Evolutionary conservation across 176 grass and related monocot genomes (phyloP).

Genomic region (Juncus inflexus): DNA sequence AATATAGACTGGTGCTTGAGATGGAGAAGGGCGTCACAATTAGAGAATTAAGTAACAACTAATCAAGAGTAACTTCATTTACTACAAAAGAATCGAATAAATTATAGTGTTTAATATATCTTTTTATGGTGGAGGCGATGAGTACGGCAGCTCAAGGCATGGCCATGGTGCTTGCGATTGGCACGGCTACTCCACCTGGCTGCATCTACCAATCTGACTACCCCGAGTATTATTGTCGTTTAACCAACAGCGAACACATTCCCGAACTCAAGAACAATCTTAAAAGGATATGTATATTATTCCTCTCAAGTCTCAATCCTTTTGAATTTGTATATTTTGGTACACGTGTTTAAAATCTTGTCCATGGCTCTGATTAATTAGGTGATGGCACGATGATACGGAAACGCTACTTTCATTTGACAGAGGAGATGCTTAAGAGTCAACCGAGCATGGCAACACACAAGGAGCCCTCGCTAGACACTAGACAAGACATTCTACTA

Average conservation of each 20-base stretch:
- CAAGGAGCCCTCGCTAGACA: not conserved
- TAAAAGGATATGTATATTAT: too few relatives aligned
- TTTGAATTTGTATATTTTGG: too few relatives aligned
- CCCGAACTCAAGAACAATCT: conserved; percentile 16
- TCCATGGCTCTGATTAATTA: not conserved
- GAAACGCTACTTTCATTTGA: conserved; percentile 16
- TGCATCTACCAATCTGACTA: conserved; percentile 18
- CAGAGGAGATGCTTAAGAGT: not conserved
- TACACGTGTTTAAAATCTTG: too few relatives aligned
- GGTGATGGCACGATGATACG: conserved; percentile 9
- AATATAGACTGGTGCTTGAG: too few relatives aligned
- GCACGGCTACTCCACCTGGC: not conserved
- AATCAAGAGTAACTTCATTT: too few relatives aligned
- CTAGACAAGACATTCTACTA: not conserved
- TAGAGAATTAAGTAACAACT: too few relatives aligned
- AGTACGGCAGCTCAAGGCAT: too few relatives aligned
- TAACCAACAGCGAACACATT: conserved; percentile 15
- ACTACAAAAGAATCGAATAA: too few relatives aligned
- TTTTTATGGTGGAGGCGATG: too few relatives aligned
- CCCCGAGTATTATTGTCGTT: conserved; percentile 3
- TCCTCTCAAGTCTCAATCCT: too few relatives aligned
- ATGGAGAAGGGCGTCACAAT: too few relatives aligned
- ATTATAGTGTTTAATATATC: too few relatives aligned
- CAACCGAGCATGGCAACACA: not conserved
- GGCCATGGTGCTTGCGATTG: not conserved